Evolutionary conservation across 352 stramenopile genomes (phyloP).

Genomic region (Pythium guiyangense): DNA sequence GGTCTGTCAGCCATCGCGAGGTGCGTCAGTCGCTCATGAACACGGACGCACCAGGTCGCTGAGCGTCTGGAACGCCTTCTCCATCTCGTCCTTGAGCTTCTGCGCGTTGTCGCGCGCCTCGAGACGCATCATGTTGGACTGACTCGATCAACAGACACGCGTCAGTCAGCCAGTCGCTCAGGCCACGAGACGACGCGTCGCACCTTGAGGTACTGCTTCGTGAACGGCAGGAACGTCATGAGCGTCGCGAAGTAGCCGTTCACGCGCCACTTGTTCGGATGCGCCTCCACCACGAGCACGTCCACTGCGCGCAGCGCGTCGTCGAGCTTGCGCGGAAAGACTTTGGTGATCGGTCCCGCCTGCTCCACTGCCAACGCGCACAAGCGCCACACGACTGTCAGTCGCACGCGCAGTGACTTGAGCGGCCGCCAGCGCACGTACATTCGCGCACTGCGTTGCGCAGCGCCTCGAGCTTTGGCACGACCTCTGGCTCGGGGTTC

Average conservation of each 20-base stretch:
- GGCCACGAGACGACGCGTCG: no score
- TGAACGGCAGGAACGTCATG: slow-evolving; percentile 87
- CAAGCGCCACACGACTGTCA: neutral
- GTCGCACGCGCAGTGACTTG: neutral
- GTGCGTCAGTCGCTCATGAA: neutral
- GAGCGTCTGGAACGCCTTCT: slow-evolving; percentile 33
- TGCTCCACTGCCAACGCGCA: slow-evolving; percentile 33
- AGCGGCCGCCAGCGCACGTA: slow-evolving; percentile 19
- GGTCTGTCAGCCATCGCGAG: neutral
- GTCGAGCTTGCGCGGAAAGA: slow-evolving; percentile 77
- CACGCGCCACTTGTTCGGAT: slow-evolving; percentile 87
- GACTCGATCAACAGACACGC: no score
- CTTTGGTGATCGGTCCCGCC: slow-evolving; percentile 63
- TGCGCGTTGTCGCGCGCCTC: slow-evolving; percentile 70
- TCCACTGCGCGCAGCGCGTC: slow-evolving; percentile 76
- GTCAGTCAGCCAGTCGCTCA: neutral
- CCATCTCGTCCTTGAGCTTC: slow-evolving; percentile 51
- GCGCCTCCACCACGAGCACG: slow-evolving; percentile 70
- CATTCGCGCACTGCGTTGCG: slow-evolving; percentile 56
- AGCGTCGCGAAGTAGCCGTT: slow-evolving; percentile 87
- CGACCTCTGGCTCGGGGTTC: slow-evolving; percentile 48
- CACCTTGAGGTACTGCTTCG: slow-evolving; percentile 85
- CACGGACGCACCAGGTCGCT: slow-evolving; percentile 17
- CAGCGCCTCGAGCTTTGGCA: slow-evolving; percentile 50
- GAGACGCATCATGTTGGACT: slow-evolving; percentile 84